Evolutionary conservation across 352 stramenopile genomes (phyloP), one percentile per base, ranked within the genome.

Genomic region (Globisporangium emineosum): DNA sequence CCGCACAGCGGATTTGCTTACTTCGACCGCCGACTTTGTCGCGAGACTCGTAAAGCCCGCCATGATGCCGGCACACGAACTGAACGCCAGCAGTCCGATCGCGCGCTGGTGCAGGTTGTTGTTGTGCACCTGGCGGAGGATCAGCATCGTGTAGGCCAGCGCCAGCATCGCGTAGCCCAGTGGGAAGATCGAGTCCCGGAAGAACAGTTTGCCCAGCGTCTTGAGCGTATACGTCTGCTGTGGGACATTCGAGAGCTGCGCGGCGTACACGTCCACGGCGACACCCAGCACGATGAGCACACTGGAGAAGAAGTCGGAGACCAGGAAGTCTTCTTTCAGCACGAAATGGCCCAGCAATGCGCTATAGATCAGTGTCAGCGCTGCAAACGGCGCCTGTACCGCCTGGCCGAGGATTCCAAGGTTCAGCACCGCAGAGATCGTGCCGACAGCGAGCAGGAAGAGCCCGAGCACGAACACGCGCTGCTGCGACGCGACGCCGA

Each of bases 341-440:
- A 90, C 83, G 57, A 88, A 88, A 32, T 73, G 75, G 27, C 81
- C 83, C 21, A 92, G 75, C 27, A 90, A 47, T 25, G 83, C 83
- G 37, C 79, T 92, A 71, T 92, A 90, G 62, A 92, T 89, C 56
- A 92, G 76, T 33, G 83, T 92, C 47, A 92, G 81, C 30, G 83
- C 83, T 12, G 83, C 83, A 37, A 92, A 92, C n/a, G 83, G 83
- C 13, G 83, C 83, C 37, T 92, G 83, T 32, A 92, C 81, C 10
- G 83, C 83, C 57, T 92, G 83, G 3, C 83, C 83, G 25, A 92
- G 78, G 57, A 90, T 88, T 3, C 79, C 79, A 19, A 92, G 70
- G 65, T 92, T 92, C 30, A 88, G 50, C 19, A 92, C 75, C 5
- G 83, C 83, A 5, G 83, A 92, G 57, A 89, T 68, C 42, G 83